Evolutionary conservation across 208 protist species (phyloP).

Genomic region (Crithidia brevicula): DNA sequence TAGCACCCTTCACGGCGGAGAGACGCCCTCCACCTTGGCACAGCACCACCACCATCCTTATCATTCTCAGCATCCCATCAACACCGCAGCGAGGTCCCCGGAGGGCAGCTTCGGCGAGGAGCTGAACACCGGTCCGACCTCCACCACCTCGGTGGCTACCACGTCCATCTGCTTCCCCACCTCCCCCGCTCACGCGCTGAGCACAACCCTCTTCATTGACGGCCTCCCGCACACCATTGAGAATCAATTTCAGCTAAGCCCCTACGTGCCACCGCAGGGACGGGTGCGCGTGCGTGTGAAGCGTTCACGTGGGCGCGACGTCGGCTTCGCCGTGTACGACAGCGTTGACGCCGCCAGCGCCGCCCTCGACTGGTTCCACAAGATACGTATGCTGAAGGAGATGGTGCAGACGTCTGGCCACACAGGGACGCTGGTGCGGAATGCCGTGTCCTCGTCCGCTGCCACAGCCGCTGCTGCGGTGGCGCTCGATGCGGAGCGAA

Average conservation of each 20-base stretch:
- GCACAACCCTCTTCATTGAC: slow-evolving; percentile 58
- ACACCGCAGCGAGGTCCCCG: not conserved
- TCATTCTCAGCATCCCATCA: not conserved
- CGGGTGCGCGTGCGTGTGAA: slow-evolving; percentile 51
- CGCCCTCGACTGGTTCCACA: slow-evolving; percentile 61
- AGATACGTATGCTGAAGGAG: slow-evolving; percentile 24
- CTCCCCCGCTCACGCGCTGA: not conserved
- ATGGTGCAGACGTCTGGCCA: slow-evolving; percentile 27
- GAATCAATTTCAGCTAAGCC: slow-evolving; percentile 43
- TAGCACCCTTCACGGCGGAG: too few relatives aligned
- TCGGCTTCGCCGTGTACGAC: slow-evolving; percentile 70
- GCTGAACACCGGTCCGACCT: not conserved
- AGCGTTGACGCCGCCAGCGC: slow-evolving; percentile 28
- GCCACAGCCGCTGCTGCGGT: not conserved
- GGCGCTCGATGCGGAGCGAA: not conserved
- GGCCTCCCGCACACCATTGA: slow-evolving; percentile 44
- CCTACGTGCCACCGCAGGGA: slow-evolving; percentile 60
- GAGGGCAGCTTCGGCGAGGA: not conserved
- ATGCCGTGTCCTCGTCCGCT: too few relatives aligned
- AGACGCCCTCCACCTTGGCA: too few relatives aligned
- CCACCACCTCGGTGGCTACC: not conserved
- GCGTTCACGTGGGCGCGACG: slow-evolving; percentile 39
- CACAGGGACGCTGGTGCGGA: not conserved
- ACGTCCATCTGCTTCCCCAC: not conserved
- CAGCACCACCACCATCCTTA: too few relatives aligned